Conservation (phyloP, 805 yeast genomes). For the Candida krabiensis region DNA sequence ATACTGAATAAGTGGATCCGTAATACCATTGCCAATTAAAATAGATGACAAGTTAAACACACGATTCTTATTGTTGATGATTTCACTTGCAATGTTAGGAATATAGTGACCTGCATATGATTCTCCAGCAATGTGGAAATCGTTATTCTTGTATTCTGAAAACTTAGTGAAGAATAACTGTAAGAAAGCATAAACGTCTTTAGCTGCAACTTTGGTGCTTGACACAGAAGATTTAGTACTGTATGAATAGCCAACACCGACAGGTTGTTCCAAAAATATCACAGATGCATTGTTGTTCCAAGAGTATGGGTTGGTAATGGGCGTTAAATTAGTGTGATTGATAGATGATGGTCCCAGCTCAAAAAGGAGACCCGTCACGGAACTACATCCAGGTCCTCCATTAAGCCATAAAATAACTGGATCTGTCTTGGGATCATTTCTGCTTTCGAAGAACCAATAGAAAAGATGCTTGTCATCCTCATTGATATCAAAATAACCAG, state of each 20-base stretch:
- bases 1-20: constrained; percentile 81
- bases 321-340: constrained; percentile 53
- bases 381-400: constrained; percentile 95
- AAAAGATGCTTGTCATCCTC: constrained; percentile 77
- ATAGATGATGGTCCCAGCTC: constrained; percentile 84
- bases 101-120: constrained; percentile 94
- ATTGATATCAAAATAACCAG: constrained; percentile 79
- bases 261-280: constrained; percentile 86
- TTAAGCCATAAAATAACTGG: constrained; percentile 88
- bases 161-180: constrained; percentile 78
- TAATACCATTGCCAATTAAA: constrained; percentile 87
- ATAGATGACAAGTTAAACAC: constrained; percentile 70
- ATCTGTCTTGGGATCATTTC: constrained; percentile 84
- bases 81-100: constrained; percentile 84
- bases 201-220: constrained; percentile 78
- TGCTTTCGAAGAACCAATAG: constrained; percentile 79
- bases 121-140: constrained; percentile 90
- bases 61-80: constrained; percentile 58
- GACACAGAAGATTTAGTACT: constrained; percentile 48
- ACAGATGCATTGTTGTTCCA: constrained; percentile 88
- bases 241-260: constrained; percentile 77
- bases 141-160: constrained; percentile 50
- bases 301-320: constrained; percentile 69
- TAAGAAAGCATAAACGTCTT: constrained; percentile 78
- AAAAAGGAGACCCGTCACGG: constrained; percentile 81